Conservation (phyloP, 441 rosid genomes). For the Gossypium trilobum region DNA sequence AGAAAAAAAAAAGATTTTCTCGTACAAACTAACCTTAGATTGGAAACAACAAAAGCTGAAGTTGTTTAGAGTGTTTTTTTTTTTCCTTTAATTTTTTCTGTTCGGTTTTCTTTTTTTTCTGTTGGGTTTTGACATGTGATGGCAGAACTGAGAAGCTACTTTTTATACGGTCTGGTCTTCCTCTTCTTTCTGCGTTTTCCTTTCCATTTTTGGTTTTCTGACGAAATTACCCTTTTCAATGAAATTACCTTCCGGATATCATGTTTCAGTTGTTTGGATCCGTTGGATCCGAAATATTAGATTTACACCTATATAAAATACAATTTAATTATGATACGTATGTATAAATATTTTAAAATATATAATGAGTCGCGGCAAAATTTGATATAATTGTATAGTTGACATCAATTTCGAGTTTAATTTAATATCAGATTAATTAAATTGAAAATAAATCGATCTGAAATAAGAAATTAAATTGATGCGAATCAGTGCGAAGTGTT, state of each 20-base stretch:
- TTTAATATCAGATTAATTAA: too few relatives aligned
- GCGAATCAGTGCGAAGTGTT: too few relatives aligned
- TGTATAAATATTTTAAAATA: too few relatives aligned
- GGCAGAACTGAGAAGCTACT: background rate
- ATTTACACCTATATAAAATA: too few relatives aligned
- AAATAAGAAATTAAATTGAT: too few relatives aligned
- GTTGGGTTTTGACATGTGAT: background rate
- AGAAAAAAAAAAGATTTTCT: background rate
- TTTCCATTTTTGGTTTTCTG: background rate
- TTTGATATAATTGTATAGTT: too few relatives aligned
- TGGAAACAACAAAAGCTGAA: slow-evolving; percentile 5
- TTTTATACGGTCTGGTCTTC: background rate
- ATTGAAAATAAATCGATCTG: too few relatives aligned
- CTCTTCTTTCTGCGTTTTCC: background rate
- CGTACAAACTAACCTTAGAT: slow-evolving; percentile 10
- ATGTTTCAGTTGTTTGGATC: background rate
- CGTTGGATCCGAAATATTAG: too few relatives aligned
- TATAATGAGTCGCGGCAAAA: too few relatives aligned
- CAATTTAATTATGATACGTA: too few relatives aligned
- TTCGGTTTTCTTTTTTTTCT: background rate
- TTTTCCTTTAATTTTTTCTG: background rate
- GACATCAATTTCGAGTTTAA: too few relatives aligned
- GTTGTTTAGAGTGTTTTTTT: background rate
- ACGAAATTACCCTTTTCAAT: slow-evolving; percentile 9
- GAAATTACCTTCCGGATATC: background rate